Evolutionary conservation across 2,329 filamentous ascomycete genomes (phyloP), one percentile per base, ranked within the genome.

Genomic region (Neofusicoccum umdonicola): DNA sequence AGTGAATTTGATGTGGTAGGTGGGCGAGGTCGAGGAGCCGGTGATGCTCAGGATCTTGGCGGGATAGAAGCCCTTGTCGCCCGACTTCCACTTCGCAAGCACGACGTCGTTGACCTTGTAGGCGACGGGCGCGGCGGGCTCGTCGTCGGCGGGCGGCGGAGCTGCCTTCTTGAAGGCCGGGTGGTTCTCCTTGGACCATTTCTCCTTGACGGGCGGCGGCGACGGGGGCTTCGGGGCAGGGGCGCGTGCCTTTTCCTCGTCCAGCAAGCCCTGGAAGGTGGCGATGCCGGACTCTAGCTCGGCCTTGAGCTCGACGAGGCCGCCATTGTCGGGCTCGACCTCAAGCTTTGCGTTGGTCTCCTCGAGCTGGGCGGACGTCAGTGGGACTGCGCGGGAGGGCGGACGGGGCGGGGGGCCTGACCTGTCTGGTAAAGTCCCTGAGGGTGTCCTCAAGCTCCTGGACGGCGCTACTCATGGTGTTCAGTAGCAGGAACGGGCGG

Each of bases 1-100:
- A 80, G 96, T 94, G 83, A 98, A 99, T 71, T 91, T 95, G 77
- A 99, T 93, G 54, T 92, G 90, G 77, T 97, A 99, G 68, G 97
- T 91, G 41, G 93, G 94, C 61, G 92, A 91, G 48, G 88, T 90
- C n/a, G 90, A 89, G 8, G 93, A 97, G 65, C 95, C 95, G 22
- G 94, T 97, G 71, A 97, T 93, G 61, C 91, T 93, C 60, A 92
- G 94, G 77, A 99, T 96, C 72, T 92, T 89, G 47, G 93, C 95
- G 51, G 92, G 90, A 80, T 98, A 98, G 80, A 93, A 97, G 27
- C 86, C 86, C 73, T 91, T 92, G 78, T 99, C 95, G 63, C 92
- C 93, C 9, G 92, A 90, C 52, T 90, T 81, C 92, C 93, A 99
- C 78, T 94, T 93, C 52, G 94, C 95, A 77, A 95, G 84, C 62